These are phyloP conservation scores for Phoenix roebelenii DNA, from an alignment of 176 grass and related monocot genomes.

Conservation along the genomic window DNA sequence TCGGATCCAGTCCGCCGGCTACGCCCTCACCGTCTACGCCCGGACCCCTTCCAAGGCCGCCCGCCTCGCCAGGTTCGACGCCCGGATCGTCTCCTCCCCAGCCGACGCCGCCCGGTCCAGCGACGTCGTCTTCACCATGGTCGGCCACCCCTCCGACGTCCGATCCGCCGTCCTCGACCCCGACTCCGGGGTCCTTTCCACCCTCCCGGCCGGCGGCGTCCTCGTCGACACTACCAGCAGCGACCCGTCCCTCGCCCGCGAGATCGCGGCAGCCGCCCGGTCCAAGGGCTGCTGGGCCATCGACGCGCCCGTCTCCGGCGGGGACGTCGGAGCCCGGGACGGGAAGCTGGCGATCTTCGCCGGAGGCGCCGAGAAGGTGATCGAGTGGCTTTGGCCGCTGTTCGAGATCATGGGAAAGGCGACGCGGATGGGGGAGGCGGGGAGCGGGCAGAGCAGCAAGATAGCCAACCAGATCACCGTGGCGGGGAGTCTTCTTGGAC, in stretches of 20 bases:
- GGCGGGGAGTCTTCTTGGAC: constrained; percentile 40
- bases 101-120: constrained; percentile 34
- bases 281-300: constrained; percentile 36
- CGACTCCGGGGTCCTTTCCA: constrained; percentile 18
- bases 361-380: constrained; percentile 47
- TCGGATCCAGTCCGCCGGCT: constrained; percentile 28
- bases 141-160: constrained; percentile 62
- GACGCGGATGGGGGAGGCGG: constrained; percentile 59
- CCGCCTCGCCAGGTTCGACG: constrained; percentile 28
- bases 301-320: constrained; percentile 73
- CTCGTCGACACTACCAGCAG: constrained; percentile 74
- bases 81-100: constrained; percentile 34
- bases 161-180: constrained; percentile 5
- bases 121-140: constrained; percentile 82
- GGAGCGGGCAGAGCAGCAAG: constrained; percentile 85
- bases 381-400: constrained; percentile 56
- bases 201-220: constrained; percentile 32
- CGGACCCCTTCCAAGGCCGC: too few species aligned
- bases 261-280: constrained; percentile 27
- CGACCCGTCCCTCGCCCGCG: constrained; percentile 44
- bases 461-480: constrained; percentile 80
- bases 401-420: constrained; percentile 40
- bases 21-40: constrained; percentile 13
- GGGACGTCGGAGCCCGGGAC: constrained; percentile 62
- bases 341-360: constrained; percentile 65